A percentile compares a stretch with the other conserved stretches of the same genome.
Evolutionary conservation across 345 rosid species (phyloP).

Genomic region (Eucalyptus virginea): DNA sequence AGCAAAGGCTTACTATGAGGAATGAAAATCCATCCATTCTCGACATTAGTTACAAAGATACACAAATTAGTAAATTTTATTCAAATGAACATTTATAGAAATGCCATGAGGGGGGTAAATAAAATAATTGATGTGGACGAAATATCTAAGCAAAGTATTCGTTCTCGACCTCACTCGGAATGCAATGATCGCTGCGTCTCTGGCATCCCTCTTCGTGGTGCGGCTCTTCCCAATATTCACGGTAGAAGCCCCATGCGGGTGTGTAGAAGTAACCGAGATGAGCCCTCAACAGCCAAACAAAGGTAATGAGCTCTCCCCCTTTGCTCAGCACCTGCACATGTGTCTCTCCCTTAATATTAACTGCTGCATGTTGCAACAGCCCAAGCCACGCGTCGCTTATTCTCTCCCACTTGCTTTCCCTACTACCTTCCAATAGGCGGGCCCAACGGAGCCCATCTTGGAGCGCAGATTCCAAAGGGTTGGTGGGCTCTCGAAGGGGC

Average conservation of each 20-base stretch:
- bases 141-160: no score
- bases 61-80: background rate
- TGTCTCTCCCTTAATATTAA: background rate
- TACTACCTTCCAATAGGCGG: fast-evolving
- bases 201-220: fast-evolving
- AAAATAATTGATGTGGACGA: fast-evolving
- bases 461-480: no score
- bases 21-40: background rate
- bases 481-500: no score
- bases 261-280: background rate
- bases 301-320: background rate
- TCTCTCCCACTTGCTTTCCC: no score
- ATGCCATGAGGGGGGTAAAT: fast-evolving
- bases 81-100: background rate
- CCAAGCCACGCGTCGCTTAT: fast-evolving
- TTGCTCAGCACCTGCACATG: background rate
- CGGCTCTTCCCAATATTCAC: background rate
- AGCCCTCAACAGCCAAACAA: background rate
- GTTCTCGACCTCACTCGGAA: fast-evolving
- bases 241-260: background rate
- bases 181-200: no score
- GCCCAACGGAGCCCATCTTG: fast-evolving
- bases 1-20: fast-evolving
- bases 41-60: fast-evolving
- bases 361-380: background rate